Conservation (phyloP, 495 filamentous ascomycete species). For the Antarctomyces pellizariae region DNA sequence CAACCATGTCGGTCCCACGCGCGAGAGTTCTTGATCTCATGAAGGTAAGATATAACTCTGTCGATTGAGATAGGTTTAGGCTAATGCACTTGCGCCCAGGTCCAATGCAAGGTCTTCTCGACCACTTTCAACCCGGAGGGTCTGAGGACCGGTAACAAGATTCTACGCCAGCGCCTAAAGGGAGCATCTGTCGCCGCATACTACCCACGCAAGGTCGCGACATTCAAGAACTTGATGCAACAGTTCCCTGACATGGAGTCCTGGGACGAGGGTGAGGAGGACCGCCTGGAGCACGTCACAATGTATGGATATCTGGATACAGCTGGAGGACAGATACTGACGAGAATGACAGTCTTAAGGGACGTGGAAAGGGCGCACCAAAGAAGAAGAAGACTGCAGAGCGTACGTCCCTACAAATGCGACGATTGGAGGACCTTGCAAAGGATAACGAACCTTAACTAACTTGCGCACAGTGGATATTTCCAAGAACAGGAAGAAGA, state of each 20-base stretch:
- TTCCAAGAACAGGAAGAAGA: conserved; percentile 15
- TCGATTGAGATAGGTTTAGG: neutral
- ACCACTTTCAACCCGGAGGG: conserved; percentile 72
- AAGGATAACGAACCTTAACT: conserved; percentile 2
- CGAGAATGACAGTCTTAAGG: conserved; percentile 29
- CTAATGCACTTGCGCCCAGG: conserved; percentile 20
- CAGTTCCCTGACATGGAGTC: conserved; percentile 38
- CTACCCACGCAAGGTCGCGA: conserved; percentile 56
- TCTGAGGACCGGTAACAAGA: conserved; percentile 62
- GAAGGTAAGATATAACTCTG: conserved; percentile 30
- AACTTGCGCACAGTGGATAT: conserved; percentile 1
- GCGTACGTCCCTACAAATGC: conserved; percentile 24
- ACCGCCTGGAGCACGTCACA: conserved; percentile 52
- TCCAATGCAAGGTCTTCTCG: conserved; percentile 76
- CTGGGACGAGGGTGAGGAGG: conserved; percentile 51
- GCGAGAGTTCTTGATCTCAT: conserved; percentile 52
- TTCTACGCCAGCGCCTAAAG: conserved; percentile 61
- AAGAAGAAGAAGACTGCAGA: conserved; percentile 64
- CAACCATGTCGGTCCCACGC: conserved; percentile 45
- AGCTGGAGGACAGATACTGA: conserved; percentile 11
- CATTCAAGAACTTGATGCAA: conserved; percentile 40
- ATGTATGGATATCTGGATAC: conserved; percentile 23
- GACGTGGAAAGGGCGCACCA: conserved; percentile 67
- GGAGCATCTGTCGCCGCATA: conserved; percentile 61
- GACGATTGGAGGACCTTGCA: neutral